Conservation (phyloP, 1,139 yeast species). For the Starmera stellimalicola region DNA sequence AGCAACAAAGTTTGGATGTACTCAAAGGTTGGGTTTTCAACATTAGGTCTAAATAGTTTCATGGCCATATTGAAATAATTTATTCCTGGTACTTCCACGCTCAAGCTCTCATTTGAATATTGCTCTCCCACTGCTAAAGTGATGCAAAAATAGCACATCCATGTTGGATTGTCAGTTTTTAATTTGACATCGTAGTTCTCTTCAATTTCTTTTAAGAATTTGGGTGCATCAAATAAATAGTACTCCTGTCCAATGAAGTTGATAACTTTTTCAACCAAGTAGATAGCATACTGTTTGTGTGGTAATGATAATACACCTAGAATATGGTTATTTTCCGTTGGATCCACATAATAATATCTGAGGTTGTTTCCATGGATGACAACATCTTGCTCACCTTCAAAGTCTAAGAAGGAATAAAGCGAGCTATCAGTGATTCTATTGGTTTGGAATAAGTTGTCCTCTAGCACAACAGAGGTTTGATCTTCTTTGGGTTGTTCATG, state of each 20-base stretch:
- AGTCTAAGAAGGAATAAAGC: slow-evolving; percentile 19
- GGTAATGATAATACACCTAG: slow-evolving; percentile 21
- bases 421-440: slow-evolving; percentile 24
- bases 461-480: slow-evolving; percentile 14
- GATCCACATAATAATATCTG: slow-evolving; percentile 9
- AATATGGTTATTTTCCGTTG: not conserved
- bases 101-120: slow-evolving; percentile 20
- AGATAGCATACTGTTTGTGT: slow-evolving; percentile 22
- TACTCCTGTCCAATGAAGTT: slow-evolving; percentile 32
- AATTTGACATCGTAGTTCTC: slow-evolving; percentile 22
- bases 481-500: slow-evolving; percentile 12
- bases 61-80: slow-evolving; percentile 30
- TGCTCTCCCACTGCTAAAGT: slow-evolving; percentile 26
- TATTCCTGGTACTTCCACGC: slow-evolving; percentile 21
- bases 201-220: slow-evolving; percentile 20
- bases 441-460: slow-evolving; percentile 19
- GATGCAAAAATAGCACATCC: slow-evolving; percentile 20
- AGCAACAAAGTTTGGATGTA: slow-evolving; percentile 38
- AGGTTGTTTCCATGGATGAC: slow-evolving; percentile 5
- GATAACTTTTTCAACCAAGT: slow-evolving; percentile 25
- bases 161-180: slow-evolving; percentile 17
- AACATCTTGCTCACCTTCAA: slow-evolving; percentile 12
- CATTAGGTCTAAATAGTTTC: slow-evolving; percentile 30
- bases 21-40: slow-evolving; percentile 31
- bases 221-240: slow-evolving; percentile 27